Percentiles rank a stretch among this genome's conserved stretches.
Conservation (phyloP, 139 green algal species). For the Micractinium sp. region DNA sequence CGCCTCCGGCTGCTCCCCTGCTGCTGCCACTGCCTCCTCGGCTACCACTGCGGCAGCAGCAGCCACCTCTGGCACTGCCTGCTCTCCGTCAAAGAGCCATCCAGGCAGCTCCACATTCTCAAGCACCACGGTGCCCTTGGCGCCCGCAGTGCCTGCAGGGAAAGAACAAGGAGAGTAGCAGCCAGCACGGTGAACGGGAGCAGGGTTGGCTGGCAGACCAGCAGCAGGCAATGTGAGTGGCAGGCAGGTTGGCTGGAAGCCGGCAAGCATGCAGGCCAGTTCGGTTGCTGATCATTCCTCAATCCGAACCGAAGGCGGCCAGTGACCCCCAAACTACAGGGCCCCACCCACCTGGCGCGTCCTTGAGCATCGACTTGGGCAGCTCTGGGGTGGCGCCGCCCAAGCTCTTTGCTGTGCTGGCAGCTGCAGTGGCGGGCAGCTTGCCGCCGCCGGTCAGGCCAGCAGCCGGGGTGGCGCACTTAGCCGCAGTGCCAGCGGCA, state of each 20-base stretch:
- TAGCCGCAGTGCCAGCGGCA: not conserved
- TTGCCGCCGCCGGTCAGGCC: not conserved
- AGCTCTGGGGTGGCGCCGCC: not conserved
- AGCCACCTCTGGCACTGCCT: not conserved
- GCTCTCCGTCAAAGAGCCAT: constrained; percentile 42
- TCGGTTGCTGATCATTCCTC: too few species aligned
- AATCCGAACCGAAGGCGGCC: too few species aligned
- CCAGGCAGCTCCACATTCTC: constrained; percentile 44
- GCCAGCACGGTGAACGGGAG: not conserved
- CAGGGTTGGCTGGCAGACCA: too few species aligned
- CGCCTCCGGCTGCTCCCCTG: not conserved
- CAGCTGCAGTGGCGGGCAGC: not conserved
- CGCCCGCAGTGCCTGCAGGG: not conserved
- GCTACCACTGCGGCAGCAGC: not conserved
- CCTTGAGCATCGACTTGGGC: constrained; percentile 31
- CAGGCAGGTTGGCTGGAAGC: too few species aligned
- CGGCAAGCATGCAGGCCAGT: too few species aligned
- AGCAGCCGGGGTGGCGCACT: not conserved
- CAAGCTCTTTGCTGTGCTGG: not conserved
- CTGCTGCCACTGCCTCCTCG: not conserved
- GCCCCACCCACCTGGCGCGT: not conserved
- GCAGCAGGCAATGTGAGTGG: too few species aligned
- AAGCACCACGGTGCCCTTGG: constrained; percentile 20
- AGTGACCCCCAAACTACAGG: not conserved
- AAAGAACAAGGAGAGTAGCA: not conserved